Evolutionary conservation across 768 basidiomycete genomes (phyloP), one percentile per base, ranked within the genome.

Genomic region (Trametes sanguinea): DNA sequence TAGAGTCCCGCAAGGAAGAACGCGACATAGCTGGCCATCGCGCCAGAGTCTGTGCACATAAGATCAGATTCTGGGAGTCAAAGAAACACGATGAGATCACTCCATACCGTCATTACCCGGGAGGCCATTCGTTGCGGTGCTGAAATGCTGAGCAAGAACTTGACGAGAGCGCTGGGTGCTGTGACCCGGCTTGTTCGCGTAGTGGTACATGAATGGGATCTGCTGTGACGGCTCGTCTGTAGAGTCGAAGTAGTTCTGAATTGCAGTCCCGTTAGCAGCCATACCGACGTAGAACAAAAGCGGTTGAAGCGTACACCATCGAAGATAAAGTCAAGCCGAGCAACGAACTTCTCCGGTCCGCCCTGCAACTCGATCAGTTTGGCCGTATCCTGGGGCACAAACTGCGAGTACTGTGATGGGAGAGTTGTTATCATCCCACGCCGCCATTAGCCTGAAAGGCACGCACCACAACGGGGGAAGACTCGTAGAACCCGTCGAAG

Each of bases 141-240:
- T 86, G 76, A 81, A 87, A 68, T 74, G 81, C 59, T 80, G 69
- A 1, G 83, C 77, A 52, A 87, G 81, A n/a, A 82, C 76, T 66
- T 84, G 80, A 30, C 85, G 72, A 33, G 84, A 80, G 16, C 81
- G 73, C 65, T 83, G 82, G 2, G 84, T 85, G 69, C 84, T 87
- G 17, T 82, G 69, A 2, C 84, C 85, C 0, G 86, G 85, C 2
- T 76, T 75, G 68, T 86, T 81, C 2, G 83, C 85, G 65, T 88
- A 88, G 72, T 88, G 85, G 66, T 86, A 87, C 85, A 87, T 87
- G 71, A 80, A 85, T 0, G 85, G 85, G 65, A 88, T 87, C 65
- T 86, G 85, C 65, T 86, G 84, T 2, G 85, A 86, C 0, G 85
- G 85, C 65, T 88, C 86, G 67, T 88, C 78, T 8, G 85, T 85